Percentiles rank a stretch among this genome's conserved stretches.
Evolutionary conservation across 2,329 filamentous ascomycete species (phyloP).

Genomic region (Fusarium sp.): DNA sequence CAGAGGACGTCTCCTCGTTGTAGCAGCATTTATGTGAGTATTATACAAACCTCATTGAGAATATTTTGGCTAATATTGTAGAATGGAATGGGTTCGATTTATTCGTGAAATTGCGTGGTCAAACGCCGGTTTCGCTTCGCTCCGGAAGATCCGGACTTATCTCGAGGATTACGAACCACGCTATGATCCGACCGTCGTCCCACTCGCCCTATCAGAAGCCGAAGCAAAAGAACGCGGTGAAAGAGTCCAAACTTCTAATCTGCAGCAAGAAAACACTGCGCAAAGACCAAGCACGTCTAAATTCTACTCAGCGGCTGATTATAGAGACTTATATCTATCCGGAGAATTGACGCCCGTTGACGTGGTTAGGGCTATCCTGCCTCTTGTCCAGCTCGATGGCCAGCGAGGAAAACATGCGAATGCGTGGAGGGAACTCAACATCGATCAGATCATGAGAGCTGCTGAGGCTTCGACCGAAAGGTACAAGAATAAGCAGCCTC

Average conservation of each 20-base stretch:
- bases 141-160: conserved; percentile 65
- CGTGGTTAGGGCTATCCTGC: conserved; percentile 60
- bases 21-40: conserved; percentile 41
- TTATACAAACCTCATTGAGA: fast-evolving
- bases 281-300: conserved; percentile 55
- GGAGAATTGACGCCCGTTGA: conserved; percentile 62
- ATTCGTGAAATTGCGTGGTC: conserved; percentile 59
- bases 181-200: conserved; percentile 62
- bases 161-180: conserved; percentile 65
- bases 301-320: conserved; percentile 59
- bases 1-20: conserved; percentile 27
- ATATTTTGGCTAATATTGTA: conserved; percentile 4
- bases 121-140: conserved; percentile 72
- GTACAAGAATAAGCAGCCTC: conserved; percentile 66
- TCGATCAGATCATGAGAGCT: conserved; percentile 57
- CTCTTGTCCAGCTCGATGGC: conserved; percentile 59
- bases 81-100: conserved; percentile 46
- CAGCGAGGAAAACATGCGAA: conserved; percentile 57
- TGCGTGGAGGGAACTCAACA: conserved; percentile 61
- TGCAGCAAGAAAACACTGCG: not conserved
- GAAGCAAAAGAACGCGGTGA: conserved; percentile 40
- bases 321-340: conserved; percentile 59
- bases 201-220: conserved; percentile 61
- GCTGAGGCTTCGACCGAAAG: conserved; percentile 61
- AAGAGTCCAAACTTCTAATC: not conserved